phyloP scores from a whole-genome alignment of 148 eudicot species.

The Rheum nobile region DNA sequence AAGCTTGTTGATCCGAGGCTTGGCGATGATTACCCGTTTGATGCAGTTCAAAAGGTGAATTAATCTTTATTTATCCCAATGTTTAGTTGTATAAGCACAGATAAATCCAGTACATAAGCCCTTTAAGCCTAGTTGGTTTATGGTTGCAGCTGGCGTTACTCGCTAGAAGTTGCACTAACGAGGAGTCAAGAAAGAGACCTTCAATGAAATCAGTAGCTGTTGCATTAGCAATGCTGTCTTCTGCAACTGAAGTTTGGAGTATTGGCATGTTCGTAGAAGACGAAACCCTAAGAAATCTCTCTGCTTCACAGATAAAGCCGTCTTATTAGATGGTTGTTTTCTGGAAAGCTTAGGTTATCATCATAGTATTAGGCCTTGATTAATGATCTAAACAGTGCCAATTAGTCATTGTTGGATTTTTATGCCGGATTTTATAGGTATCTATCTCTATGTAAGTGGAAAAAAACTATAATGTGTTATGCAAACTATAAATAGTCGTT shows the following conservation, averaged over 20 bases:
- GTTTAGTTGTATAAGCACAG: not conserved
- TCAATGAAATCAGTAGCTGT: slow-evolving; percentile 70
- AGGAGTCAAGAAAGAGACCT: slow-evolving; percentile 50
- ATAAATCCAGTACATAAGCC: too few species aligned
- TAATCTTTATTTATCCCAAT: not conserved
- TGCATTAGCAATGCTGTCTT: slow-evolving; percentile 53
- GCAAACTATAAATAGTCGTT: too few species aligned
- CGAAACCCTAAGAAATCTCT: slow-evolving; percentile 33
- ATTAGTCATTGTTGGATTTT: too few species aligned
- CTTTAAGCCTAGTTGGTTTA: not conserved
- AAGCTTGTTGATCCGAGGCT: slow-evolving; percentile 68
- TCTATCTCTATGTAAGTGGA: too few species aligned
- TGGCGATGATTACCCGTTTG: slow-evolving; percentile 50
- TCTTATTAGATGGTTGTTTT: too few species aligned
- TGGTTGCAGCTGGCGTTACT: slow-evolving; percentile 50
- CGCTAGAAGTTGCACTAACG: slow-evolving; percentile 70
- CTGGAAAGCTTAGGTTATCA: too few species aligned
- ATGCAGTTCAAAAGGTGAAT: slow-evolving; percentile 36
- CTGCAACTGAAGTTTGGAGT: slow-evolving; percentile 57
- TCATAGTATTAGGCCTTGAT: not conserved
- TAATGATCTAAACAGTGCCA: too few species aligned
- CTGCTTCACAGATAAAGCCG: slow-evolving; percentile 33
- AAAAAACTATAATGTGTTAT: too few species aligned
- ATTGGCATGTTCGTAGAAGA: slow-evolving; percentile 40
- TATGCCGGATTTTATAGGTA: too few species aligned